These are phyloP conservation scores for Syncephalastrum racemosum DNA, from an alignment of 371 early-diverging fungal genomes.

Conservation along the genomic window DNA sequence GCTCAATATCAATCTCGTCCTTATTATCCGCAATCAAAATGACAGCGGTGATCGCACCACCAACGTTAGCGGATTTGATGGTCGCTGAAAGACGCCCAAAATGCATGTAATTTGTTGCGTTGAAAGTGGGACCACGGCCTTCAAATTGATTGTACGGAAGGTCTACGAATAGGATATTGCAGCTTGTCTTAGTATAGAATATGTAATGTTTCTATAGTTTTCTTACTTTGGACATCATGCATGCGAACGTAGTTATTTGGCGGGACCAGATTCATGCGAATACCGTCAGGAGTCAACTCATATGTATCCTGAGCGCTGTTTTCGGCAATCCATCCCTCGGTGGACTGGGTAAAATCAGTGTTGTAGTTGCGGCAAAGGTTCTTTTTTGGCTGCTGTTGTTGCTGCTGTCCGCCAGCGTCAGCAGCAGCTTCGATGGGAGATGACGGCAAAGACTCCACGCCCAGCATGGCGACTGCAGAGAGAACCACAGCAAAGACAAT, in stretches of 20 bases:
- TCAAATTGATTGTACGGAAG: conserved; percentile 29
- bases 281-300: conserved; percentile 24
- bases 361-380: conserved; percentile 22
- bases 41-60: conserved; percentile 68
- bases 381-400: too few species aligned
- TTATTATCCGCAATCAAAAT: conserved; percentile 50
- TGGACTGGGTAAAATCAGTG: conserved; percentile 28
- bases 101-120: conserved; percentile 37
- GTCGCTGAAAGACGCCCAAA: conserved; percentile 58
- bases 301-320: conserved; percentile 22
- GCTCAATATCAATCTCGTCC: conserved; percentile 69
- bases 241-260: not conserved
- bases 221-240: too few species aligned
- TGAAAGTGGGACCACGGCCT: conserved; percentile 44
- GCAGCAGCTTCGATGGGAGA: too few species aligned
- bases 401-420: too few species aligned
- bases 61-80: conserved; percentile 45
- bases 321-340: conserved; percentile 34
- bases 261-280: conserved; percentile 33
- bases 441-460: too few species aligned
- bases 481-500: too few species aligned
- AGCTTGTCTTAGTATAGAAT: too few species aligned
- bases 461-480: too few species aligned
- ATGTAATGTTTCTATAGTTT: too few species aligned
- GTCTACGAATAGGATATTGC: conserved; percentile 9